phyloP scores from a whole-genome alignment of 2,329 filamentous ascomycete genomes.

The Phyllosticta capitalensis region DNA sequence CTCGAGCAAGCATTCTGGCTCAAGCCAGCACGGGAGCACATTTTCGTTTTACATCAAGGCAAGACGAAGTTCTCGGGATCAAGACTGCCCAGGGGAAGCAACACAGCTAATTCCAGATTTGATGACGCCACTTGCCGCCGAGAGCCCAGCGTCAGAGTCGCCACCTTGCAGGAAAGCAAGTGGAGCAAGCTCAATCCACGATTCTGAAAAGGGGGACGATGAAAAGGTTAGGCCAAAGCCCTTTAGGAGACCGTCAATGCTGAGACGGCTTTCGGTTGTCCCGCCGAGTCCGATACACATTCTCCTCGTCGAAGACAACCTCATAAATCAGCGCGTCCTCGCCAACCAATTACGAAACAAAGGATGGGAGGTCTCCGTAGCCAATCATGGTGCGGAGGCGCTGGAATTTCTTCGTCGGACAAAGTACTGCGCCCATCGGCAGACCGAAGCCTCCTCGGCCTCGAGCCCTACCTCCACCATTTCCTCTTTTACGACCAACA shows the following conservation, averaged over 20 bases:
- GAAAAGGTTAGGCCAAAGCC: neutral
- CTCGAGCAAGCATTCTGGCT: slow-evolving; percentile 17
- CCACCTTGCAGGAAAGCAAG: neutral
- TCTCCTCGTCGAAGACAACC: slow-evolving; percentile 28
- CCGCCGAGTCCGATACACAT: slow-evolving; percentile 14
- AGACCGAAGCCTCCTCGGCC: neutral
- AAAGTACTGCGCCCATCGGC: neutral
- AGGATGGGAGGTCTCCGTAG: slow-evolving; percentile 23
- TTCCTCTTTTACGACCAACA: neutral
- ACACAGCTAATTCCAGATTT: neutral
- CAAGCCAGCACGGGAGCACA: slow-evolving; percentile 22
- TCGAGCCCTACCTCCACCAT: neutral
- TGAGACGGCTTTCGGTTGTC: neutral
- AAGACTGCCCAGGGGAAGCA: neutral
- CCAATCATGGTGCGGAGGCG: slow-evolving; percentile 24
- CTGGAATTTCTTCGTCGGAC: slow-evolving; percentile 20
- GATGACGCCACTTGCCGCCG: neutral
- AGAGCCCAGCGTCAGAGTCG: neutral
- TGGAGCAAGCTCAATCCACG: neutral
- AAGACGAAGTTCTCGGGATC: slow-evolving; percentile 15
- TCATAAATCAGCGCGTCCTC: slow-evolving; percentile 28
- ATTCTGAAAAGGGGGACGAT: neutral
- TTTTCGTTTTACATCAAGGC: slow-evolving; percentile 38
- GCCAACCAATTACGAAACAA: slow-evolving; percentile 23
- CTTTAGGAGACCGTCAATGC: neutral